Base-by-base conservation (phyloP, 2,329 filamentous ascomycete species). In the Exophiala sp. region DNA sequence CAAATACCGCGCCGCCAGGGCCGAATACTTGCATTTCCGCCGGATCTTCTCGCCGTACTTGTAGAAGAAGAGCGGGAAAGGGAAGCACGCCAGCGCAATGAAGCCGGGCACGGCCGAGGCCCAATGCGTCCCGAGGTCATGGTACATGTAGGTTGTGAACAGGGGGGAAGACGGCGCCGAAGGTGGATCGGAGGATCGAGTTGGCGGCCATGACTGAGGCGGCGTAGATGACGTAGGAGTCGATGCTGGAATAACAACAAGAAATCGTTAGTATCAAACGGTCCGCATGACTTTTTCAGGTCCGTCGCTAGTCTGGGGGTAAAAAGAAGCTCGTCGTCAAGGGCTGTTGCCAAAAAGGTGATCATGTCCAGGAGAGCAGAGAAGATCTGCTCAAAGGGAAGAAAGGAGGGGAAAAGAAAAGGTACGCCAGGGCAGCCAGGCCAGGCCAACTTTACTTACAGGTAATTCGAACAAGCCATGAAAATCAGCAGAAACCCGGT, bases 161-260 rank as follows among this genome's bases (percentile, higher is more conserved):
- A 75, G 62, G 1, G n/a, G 73, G 73, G 53, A 75, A 75, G 5
- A 66, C 68, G 5, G 73, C 70, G 35, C 71, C 73, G 21, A 72
- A 71, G 9, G 72, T 43, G 0, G 70, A 72, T 11, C 73, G 66
- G 6, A 76, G 54, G 2, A 76, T 65, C 1, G 70, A 68, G 56
- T 71, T 73, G 9, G 70, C 73, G 1, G 68, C 70, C 35, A 71
- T 50, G 1, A 68, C 68, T 1, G 65, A 68, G 2, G 70, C 70
- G 2, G 69, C 68, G 44, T 67, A 71, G 50, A 71, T 68, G 4
- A 66, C 69, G 53, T 70, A 72, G 11, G 67, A 61, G 50, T 72
- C 70, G 44, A 71, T 66, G 16, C 53, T 56, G 27, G n/a, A n/a
- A n/a, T n/a, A n/a, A n/a, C n/a, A n/a, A n/a, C n/a, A n/a, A n/a